phyloP scores from a whole-genome alignment of 257 asterid species.

The Handroanthus guayacan region DNA sequence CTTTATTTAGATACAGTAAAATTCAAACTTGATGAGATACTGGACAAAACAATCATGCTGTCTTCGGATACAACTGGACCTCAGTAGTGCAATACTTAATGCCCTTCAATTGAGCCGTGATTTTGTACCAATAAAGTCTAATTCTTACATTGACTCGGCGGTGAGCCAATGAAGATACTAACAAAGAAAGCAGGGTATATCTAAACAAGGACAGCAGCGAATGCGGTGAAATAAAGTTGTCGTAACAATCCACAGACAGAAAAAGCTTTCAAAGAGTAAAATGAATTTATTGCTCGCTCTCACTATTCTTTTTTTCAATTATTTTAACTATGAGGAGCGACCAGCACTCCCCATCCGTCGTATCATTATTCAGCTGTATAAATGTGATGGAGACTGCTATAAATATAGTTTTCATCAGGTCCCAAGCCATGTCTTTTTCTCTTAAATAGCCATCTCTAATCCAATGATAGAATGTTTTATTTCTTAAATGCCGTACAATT shows the following conservation, averaged over 20 bases:
- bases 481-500: too few species aligned
- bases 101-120: slow-evolving; percentile 30
- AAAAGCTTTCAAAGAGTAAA: not conserved
- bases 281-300: not conserved
- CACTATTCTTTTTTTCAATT: not conserved
- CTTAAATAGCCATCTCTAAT: slow-evolving; percentile 34
- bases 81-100: slow-evolving; percentile 2
- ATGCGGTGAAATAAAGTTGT: slow-evolving; percentile 14
- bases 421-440: slow-evolving; percentile 4
- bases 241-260: slow-evolving; percentile 6
- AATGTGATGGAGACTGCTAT: slow-evolving; percentile 41
- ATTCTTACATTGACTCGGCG: not conserved
- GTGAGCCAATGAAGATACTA: slow-evolving; percentile 24
- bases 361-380: slow-evolving; percentile 17
- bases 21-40: slow-evolving; percentile 1
- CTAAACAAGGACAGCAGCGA: slow-evolving; percentile 22
- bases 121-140: slow-evolving; percentile 6
- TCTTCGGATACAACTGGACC: slow-evolving; percentile 6
- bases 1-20: not conserved
- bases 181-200: slow-evolving; percentile 18
- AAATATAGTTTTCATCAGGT: slow-evolving; percentile 15
- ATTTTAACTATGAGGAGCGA: not conserved
- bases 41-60: slow-evolving; percentile 23
- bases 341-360: slow-evolving; percentile 5
- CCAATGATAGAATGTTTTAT: not conserved